phyloP scores from a whole-genome alignment of 345 rosid genomes.

The Abelmoschus esculentus region DNA sequence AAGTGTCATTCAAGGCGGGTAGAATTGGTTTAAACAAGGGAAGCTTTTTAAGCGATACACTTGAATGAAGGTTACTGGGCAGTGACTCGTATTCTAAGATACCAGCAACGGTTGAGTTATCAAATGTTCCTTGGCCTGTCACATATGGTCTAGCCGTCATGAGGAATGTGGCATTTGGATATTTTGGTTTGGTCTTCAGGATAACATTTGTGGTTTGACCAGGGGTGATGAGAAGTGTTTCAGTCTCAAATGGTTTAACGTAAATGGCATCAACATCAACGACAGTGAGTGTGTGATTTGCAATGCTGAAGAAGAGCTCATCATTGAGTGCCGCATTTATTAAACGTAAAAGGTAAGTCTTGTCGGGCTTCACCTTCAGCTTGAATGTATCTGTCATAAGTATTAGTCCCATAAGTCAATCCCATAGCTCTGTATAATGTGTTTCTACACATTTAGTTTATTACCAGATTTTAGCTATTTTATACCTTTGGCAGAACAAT shows the following conservation, averaged over 20 bases:
- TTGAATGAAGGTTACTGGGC: slow-evolving; percentile 14
- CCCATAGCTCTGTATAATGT: no score
- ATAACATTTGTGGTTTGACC: slow-evolving; percentile 42
- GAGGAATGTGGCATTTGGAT: slow-evolving; percentile 41
- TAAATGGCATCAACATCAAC: slow-evolving; percentile 40
- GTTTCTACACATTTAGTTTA: no score
- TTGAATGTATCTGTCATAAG: slow-evolving; percentile 31
- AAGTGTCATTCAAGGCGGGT: slow-evolving; percentile 50
- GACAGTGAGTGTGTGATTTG: slow-evolving; percentile 38
- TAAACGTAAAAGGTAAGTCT: slow-evolving; percentile 36
- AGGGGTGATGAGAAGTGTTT: slow-evolving; percentile 34
- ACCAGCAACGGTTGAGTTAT: slow-evolving; percentile 35
- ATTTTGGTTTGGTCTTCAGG: slow-evolving; percentile 30
- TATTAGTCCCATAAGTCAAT: neutral
- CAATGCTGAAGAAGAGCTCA: slow-evolving; percentile 48
- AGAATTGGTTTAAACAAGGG: slow-evolving; percentile 39
- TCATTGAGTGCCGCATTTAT: slow-evolving; percentile 51
- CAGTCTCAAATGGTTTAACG: slow-evolving; percentile 32
- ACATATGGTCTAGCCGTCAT: slow-evolving; percentile 58
- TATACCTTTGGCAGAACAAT: no score
- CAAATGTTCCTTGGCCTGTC: slow-evolving; percentile 57
- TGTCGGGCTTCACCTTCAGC: slow-evolving; percentile 42
- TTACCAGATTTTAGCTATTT: no score
- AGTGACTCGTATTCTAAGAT: slow-evolving; percentile 28
- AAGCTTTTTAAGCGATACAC: slow-evolving; percentile 27